Conservation (phyloP, 345 rosid genomes). For the Streptanthus diversifolius region DNA sequence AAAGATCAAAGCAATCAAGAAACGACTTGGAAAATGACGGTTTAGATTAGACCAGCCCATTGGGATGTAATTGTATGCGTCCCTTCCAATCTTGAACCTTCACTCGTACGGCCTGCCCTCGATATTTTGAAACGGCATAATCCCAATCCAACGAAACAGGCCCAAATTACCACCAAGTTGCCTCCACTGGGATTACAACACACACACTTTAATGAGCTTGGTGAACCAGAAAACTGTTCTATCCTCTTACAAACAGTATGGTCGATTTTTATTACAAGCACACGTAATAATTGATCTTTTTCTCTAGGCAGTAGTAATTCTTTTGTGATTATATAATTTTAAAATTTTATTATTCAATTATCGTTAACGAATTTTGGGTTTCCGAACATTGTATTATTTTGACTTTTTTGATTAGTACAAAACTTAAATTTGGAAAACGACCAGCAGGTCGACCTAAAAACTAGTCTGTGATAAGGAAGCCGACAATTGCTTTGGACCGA, state of each 20-base stretch:
- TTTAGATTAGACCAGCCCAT: not conserved
- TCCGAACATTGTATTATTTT: too few species aligned
- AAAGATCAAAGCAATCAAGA: not conserved
- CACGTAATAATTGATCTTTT: too few species aligned
- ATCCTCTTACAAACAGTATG: too few species aligned
- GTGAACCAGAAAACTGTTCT: not conserved
- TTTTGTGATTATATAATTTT: not conserved
- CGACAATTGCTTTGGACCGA: not conserved
- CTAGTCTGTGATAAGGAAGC: not conserved
- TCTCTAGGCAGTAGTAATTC: not conserved
- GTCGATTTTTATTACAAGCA: too few species aligned
- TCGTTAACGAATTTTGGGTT: not conserved
- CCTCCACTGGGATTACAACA: not conserved
- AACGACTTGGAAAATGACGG: not conserved
- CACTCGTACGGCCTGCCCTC: not conserved
- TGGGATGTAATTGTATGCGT: not conserved
- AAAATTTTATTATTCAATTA: not conserved
- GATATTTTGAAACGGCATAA: not conserved
- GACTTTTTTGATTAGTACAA: not conserved
- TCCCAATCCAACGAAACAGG: not conserved
- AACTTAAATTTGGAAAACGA: not conserved
- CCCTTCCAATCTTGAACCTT: not conserved
- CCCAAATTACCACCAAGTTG: not conserved
- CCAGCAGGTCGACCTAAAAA: not conserved
- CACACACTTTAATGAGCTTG: not conserved